Evolutionary conservation across 164 flowering plant species (phyloP), one percentile per base, ranked within the genome.

Genomic region (Stephania japonica): DNA sequence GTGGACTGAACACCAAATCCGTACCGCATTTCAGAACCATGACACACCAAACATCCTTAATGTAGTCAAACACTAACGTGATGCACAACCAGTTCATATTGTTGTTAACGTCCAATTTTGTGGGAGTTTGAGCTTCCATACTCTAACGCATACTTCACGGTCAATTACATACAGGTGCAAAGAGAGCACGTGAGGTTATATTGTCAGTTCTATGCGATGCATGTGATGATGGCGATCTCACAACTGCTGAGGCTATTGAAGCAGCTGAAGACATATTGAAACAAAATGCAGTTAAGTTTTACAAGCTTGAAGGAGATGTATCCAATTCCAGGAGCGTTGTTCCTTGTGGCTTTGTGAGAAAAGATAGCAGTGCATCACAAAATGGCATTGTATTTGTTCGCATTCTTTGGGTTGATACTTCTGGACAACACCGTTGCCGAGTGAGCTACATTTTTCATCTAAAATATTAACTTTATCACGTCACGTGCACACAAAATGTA

Each of bases 371-470:
- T 79, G 67, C 61, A 3, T 64, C 77, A 62, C 81, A 73, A 49
- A 50, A 68, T 47, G 85, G 77, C 67, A 74, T 77, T 74, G 78
- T 82, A 11, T 77, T 91, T 74, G 88, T 93, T 71, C 94, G 98
- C 42, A 59, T 95, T 43, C 75, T 93, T 24, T 95, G 97, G 97
- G 88, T 89, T 47, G 99, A 95, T 83, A 75, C 87, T 64, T 95
- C 99, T 72, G 99, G 98, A 47, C 94, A 95, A 75, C 90, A 89
- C 68, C 84, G 99, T 81, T 95, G 97, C 67, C 96, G 98, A 69
- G 99, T 93, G 83, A 82, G 94, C 84, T 72, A 2, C 44, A 68
- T 9, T 23, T 74, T 2, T 69, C 14, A 5, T 70, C 23, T 41
- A 19, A 16, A 53, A 53, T 53, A 19, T 53, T 4, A 53, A 53